A percentile compares a stretch with the other conserved stretches of the same genome.
Evolutionary conservation across 495 filamentous ascomycete genomes (phyloP).

Genomic region (Neurospora sp.): DNA sequence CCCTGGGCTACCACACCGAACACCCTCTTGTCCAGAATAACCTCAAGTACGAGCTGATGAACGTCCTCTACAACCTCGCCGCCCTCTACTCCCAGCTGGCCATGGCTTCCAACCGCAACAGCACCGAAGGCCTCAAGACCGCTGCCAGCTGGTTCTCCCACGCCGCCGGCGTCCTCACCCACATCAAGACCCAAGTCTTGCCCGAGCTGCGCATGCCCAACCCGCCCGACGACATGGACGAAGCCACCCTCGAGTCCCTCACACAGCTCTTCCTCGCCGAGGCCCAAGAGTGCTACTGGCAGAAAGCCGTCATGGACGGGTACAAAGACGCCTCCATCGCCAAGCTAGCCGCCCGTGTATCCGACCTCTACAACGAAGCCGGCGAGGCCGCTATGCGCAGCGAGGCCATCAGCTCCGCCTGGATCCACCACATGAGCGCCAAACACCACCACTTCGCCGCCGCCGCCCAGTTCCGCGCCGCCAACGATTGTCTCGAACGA

Average conservation of each 20-base stretch:
- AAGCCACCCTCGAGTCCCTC: slow-evolving; percentile 71
- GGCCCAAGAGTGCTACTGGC: slow-evolving; percentile 96
- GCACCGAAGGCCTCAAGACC: slow-evolving; percentile 76
- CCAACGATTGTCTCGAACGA: slow-evolving; percentile 87
- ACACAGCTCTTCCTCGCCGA: slow-evolving; percentile 81
- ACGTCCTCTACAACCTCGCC: slow-evolving; percentile 85
- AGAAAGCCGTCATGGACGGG: slow-evolving; percentile 89
- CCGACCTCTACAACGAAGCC: slow-evolving; percentile 78
- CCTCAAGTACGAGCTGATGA: slow-evolving; percentile 88
- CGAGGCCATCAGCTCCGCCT: slow-evolving; percentile 80
- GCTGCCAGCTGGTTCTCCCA: slow-evolving; percentile 89
- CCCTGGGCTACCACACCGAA: slow-evolving; percentile 80
- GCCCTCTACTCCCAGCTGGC: slow-evolving; percentile 91
- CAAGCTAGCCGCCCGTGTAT: slow-evolving; percentile 83
- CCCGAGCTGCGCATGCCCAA: slow-evolving; percentile 70
- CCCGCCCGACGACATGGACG: slow-evolving; percentile 94
- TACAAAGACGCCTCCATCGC: slow-evolving; percentile 88
- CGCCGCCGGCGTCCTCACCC: slow-evolving; percentile 70
- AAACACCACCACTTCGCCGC: slow-evolving; percentile 98
- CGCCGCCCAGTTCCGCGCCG: slow-evolving; percentile 89
- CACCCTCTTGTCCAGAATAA: slow-evolving; percentile 82
- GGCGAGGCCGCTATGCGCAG: slow-evolving; percentile 81
- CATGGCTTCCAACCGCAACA: slow-evolving; percentile 61
- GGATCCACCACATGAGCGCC: slow-evolving; percentile 96
- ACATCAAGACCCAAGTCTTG: slow-evolving; percentile 69